Conservation (phyloP, 371 early-diverging fungal species). For the Saksenaea oblongispora region DNA sequence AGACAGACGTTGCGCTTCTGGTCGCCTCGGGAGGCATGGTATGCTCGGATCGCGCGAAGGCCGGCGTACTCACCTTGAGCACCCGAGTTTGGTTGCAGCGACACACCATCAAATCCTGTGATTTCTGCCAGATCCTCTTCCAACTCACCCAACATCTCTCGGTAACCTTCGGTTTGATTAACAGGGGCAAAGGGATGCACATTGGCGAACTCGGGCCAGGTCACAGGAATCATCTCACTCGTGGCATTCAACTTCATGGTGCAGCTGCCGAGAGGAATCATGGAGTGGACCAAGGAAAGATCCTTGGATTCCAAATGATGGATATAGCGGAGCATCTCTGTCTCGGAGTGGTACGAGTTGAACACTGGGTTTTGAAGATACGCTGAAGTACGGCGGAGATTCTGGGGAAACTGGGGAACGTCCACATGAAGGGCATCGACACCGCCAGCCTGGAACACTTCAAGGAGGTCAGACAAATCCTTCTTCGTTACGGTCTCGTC, state of each 20-base stretch:
- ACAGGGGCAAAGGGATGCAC: conserved; percentile 96
- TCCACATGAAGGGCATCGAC: conserved; percentile 24
- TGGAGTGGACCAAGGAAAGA: conserved; percentile 93
- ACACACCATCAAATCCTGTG: conserved; percentile 92
- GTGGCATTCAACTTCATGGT: conserved; percentile 99
- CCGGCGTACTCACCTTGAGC: conserved; percentile 99
- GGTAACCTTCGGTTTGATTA: conserved; percentile 91
- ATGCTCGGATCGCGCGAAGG: conserved; percentile 89
- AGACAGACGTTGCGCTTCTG: conserved; percentile 87
- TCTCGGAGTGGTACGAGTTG: conserved; percentile 96
- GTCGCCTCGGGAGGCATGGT: conserved; percentile 83
- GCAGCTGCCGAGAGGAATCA: conserved; percentile 98
- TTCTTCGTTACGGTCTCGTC: conserved; percentile 88
- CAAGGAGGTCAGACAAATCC: conserved; percentile 77
- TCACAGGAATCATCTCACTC: conserved; percentile 96
- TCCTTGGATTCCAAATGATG: conserved; percentile 92
- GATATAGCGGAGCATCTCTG: conserved; percentile 97
- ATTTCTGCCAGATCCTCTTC: conserved; percentile 85
- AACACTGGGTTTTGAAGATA: conserved; percentile 90
- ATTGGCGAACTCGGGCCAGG: conserved; percentile 94
- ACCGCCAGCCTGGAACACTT: conserved; percentile 63
- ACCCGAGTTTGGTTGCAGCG: conserved; percentile 96
- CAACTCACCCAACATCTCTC: conserved; percentile 80
- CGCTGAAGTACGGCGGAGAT: conserved; percentile 72
- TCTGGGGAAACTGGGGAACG: conserved; percentile 54